Conservation (phyloP, 768 basidiomycete species). For the Obba rivulosa region DNA sequence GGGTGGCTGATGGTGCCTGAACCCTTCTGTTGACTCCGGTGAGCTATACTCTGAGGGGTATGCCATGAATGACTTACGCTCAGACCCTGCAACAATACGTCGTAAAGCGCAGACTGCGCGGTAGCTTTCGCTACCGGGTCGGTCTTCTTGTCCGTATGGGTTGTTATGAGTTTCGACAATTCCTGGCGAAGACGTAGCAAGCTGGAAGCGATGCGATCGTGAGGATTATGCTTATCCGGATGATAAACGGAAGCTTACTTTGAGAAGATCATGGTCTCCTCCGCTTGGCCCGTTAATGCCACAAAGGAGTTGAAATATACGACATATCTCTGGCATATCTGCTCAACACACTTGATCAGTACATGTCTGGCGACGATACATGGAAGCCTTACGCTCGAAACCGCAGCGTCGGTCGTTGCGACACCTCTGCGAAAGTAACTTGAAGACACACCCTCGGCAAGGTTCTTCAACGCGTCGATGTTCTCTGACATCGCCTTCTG, state of each 20-base stretch:
- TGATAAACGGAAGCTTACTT: slow-evolving; percentile 53
- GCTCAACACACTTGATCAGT: neutral
- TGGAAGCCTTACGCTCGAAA: slow-evolving; percentile 30
- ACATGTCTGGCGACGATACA: slow-evolving; percentile 11
- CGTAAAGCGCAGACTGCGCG: slow-evolving; percentile 69
- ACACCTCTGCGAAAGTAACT: slow-evolving; percentile 60
- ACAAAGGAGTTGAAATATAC: slow-evolving; percentile 80
- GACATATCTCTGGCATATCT: slow-evolving; percentile 77
- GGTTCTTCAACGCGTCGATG: slow-evolving; percentile 72
- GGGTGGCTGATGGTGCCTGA: slow-evolving; percentile 72
- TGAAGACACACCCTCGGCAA: slow-evolving; percentile 65
- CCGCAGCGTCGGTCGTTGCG: slow-evolving; percentile 61
- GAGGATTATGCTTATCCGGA: neutral
- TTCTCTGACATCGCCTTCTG: slow-evolving; percentile 85
- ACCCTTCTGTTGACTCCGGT: slow-evolving; percentile 41
- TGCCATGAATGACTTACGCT: slow-evolving; percentile 45
- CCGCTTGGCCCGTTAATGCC: slow-evolving; percentile 72
- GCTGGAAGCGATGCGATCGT: slow-evolving; percentile 34
- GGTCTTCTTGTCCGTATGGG: slow-evolving; percentile 64
- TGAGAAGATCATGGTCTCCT: slow-evolving; percentile 95
- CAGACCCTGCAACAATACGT: slow-evolving; percentile 67
- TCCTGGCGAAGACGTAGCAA: slow-evolving; percentile 82
- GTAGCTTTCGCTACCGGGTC: slow-evolving; percentile 60
- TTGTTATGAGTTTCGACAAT: slow-evolving; percentile 65
- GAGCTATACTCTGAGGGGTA: no score